These are phyloP conservation scores for Colletotrichum tanaceti DNA, from an alignment of 2,329 filamentous ascomycete genomes.

Conservation along the genomic window DNA sequence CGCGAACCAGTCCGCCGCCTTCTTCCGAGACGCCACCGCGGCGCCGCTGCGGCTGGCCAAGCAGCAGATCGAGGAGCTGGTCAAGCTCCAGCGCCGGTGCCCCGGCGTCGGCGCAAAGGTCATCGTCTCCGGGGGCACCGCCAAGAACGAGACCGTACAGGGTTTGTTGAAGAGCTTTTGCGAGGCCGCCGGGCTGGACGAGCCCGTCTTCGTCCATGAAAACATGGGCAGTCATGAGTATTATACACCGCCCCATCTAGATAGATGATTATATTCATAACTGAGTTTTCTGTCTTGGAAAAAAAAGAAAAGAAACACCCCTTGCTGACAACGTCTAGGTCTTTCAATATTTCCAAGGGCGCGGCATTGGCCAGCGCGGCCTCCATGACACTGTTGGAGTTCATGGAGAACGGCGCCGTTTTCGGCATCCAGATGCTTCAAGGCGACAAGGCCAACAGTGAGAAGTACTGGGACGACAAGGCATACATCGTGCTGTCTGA, in stretches of 20 bases:
- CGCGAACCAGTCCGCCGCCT: neutral
- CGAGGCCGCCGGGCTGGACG: neutral
- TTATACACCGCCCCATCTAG: neutral
- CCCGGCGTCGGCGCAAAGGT: neutral
- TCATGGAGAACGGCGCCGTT: constrained; percentile 2
- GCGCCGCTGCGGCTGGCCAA: neutral
- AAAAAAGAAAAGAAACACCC: too few relatives aligned
- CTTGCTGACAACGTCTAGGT: neutral
- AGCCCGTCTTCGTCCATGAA: neutral
- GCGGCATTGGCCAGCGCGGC: neutral
- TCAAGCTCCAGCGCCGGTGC: neutral
- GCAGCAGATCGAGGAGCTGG: neutral
- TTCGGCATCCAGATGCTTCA: constrained; percentile 20
- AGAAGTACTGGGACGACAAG: neutral
- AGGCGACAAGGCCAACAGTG: neutral
- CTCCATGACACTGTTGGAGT: neutral
- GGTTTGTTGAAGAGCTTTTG: neutral
- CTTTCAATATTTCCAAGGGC: constrained; percentile 5
- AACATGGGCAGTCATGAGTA: constrained; percentile 1
- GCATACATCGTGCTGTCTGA: neutral
- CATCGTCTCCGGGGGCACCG: constrained; percentile 19
- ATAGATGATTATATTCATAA: too few relatives aligned
- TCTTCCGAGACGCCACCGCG: neutral
- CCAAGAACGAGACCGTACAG: constrained; percentile 10
- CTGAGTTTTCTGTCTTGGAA: too few relatives aligned